Base-by-base conservation (phyloP, 352 stramenopile species). In the Globisporangium recalcitrans region DNA sequence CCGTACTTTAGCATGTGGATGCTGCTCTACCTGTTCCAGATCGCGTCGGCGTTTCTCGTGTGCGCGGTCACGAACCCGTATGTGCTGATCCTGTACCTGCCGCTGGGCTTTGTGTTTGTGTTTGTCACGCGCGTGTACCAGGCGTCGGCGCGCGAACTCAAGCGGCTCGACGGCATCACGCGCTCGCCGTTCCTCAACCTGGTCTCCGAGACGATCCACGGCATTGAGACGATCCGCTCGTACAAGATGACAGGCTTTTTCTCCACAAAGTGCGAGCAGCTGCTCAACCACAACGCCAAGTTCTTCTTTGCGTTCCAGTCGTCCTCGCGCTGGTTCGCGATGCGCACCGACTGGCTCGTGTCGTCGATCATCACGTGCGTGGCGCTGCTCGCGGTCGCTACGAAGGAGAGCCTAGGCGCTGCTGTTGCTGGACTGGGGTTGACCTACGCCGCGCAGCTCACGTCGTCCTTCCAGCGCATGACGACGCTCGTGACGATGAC, bases 101-200 rank as follows among this genome's bases (percentile, higher is more conserved):
- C 78, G 3, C 65, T 85, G 3, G 47, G 26, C 11, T 67, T 83
- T 51, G 59, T 71, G 13, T 71, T 75, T 24, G 48, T 78, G 34
- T 63, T 69, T 10, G 58, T 82, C 24, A 82, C 81, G 60, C 84
- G 87, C 29, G 97, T 96, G 54, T 97, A 93, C 62, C 70, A 95
- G 48, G 55, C 60, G 9, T 76, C 69, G 6, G 64, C 82, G 54
- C 71, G 74, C 9, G 93, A 98, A 63, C 69, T 98, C n/a, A 97
- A 98, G 75, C 82, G 95, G 14, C 74, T 98, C 14, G 95, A 99
- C 65, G 82, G 83, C 14, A 71, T 98, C 63, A 80, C 68, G 24
- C 68, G 74, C 22, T 74, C 85, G 51, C 96, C 96, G 16, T 88
- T 98, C 40, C 96, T 97, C 63, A 83, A 86, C 13, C 72, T 97